phyloP scores from a whole-genome alignment of 192 early-diverging fungal genomes.

The Glomus cerebriforme region DNA sequence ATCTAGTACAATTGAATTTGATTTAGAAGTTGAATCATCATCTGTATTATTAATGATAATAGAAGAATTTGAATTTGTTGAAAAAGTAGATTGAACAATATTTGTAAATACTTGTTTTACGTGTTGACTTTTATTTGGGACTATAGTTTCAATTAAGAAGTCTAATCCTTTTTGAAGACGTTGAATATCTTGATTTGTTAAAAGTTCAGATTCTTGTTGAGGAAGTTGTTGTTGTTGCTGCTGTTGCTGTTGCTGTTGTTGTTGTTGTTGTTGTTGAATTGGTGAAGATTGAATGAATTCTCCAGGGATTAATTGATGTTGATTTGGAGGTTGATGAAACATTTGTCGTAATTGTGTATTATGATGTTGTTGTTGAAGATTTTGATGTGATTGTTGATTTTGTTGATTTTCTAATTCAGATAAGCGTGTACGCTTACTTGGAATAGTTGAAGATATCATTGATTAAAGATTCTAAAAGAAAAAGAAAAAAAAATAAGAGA shows the following conservation, averaged over 20 bases:
- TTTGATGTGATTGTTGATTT: not conserved
- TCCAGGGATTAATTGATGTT: not conserved
- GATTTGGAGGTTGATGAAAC: not conserved
- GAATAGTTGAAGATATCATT: not conserved
- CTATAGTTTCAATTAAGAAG: not conserved
- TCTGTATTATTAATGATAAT: not conserved
- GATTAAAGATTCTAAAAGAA: no score
- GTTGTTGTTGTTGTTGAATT: not conserved
- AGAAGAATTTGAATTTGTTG: not conserved
- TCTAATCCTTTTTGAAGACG: slow-evolving; percentile 15
- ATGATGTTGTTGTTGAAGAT: not conserved
- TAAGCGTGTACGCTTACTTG: slow-evolving; percentile 6
- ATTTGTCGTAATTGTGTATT: not conserved
- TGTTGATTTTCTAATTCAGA: not conserved
- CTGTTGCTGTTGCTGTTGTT: not conserved
- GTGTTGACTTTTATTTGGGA: not conserved
- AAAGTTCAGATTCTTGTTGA: not conserved
- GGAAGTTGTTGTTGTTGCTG: slow-evolving; percentile 1
- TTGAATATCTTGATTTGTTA: slow-evolving; percentile 3
- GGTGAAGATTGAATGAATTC: not conserved
- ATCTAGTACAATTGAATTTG: slow-evolving; percentile 12
- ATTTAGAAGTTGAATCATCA: not conserved
- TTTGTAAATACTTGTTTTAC: not conserved
- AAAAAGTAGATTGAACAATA: not conserved
- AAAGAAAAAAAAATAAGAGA: no score